Evolutionary conservation across 257 asterid species (phyloP).

Genomic region (Solanum commersonii): DNA sequence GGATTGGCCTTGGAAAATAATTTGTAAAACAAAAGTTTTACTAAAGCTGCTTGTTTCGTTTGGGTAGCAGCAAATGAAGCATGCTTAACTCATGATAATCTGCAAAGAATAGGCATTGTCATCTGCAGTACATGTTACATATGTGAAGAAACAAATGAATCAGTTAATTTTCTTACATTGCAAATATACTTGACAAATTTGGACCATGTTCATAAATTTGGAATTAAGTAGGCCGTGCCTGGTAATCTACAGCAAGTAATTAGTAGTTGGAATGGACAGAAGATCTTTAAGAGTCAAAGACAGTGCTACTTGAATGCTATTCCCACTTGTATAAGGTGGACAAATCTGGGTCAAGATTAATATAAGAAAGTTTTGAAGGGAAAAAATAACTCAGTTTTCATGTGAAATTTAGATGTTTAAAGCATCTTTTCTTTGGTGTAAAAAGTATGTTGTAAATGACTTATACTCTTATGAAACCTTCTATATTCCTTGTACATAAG

Average conservation of each 20-base stretch:
- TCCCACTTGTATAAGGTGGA: background rate
- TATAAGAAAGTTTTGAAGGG: background rate
- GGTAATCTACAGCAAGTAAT: background rate
- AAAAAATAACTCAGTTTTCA: background rate
- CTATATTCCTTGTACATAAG: background rate
- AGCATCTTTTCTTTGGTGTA: background rate
- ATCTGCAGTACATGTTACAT: background rate
- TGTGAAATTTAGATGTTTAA: background rate
- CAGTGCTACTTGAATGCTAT: background rate
- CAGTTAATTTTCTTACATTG: background rate
- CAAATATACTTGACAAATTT: background rate
- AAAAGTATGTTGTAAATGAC: background rate
- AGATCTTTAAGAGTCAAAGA: background rate
- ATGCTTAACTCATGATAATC: background rate
- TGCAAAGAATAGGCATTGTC: background rate
- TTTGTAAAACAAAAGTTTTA: background rate
- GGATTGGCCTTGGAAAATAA: background rate
- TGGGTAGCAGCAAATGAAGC: background rate
- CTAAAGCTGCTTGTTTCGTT: background rate
- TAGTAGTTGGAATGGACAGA: background rate
- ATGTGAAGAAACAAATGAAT: background rate
- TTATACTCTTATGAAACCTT: background rate
- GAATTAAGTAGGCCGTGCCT: background rate
- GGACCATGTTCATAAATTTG: background rate
- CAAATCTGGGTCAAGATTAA: background rate